Base-by-base conservation (phyloP, 306 rosid genomes). In the Cyclanthera cordifolia region DNA sequence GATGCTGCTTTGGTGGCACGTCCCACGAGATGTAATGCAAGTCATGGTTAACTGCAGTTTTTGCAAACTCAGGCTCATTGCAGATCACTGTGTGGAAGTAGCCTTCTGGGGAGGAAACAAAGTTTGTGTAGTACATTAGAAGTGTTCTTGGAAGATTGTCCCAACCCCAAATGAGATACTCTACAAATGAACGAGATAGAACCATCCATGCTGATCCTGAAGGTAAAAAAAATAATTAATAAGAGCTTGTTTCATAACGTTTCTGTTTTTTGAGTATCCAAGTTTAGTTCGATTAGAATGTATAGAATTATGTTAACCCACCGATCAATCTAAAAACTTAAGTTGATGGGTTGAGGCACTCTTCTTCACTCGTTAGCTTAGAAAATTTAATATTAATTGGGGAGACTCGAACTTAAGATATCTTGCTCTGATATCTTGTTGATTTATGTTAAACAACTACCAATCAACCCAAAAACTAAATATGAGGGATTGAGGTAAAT, bases 201-300 rank as follows among this genome's bases (percentile, higher is more conserved):
- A 90, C 87, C 96, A 83, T 81, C 99, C 99, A 93, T 16, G 99
- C 99, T 2, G 99, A 93, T 70, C 99, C 99, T 93, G 86, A 13
- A 53, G 48, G 11, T 11, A 61, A 46, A 73, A 71, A 68, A 16
- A 34, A 48, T 6, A 5, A 16, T 0, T 8, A 14, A 57, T 23
- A 20, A 57, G 6, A 15, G 10, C 14, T 28, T 19, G 3, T 54
- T 25, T 54, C 4, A 13, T 54, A 25, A 54, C 16, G 11, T 20
- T 53, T 53, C 30, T 53, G 69, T 69, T 73, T 52, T 16, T 3
- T 48, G 56, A 54, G 56, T 59, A 25, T 43, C 21, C 56, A 16
- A 13, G 9, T 52, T 21, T 4, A 39, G 24, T 21, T 45, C 34
- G 13, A 61, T 25, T 20, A 11, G 34, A 61, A 28, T 58, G 54